Percentiles rank a stretch among this genome's conserved stretches.
phyloP scores from a whole-genome alignment of 306 rosid species.

The Cicer chorassanicum region DNA sequence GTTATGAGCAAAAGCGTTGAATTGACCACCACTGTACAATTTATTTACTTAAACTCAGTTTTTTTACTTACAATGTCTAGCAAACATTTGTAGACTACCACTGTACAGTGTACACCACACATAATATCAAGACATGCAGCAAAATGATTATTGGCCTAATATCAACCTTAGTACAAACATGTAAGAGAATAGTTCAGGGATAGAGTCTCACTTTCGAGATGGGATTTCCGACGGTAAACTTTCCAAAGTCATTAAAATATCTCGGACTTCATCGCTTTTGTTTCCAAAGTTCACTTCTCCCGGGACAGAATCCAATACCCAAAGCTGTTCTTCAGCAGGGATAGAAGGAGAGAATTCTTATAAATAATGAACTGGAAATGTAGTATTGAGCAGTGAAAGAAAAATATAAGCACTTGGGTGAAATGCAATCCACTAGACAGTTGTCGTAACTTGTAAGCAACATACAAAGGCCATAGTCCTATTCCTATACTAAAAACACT shows the following conservation, averaged over 20 bases:
- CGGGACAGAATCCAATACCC: slow-evolving; percentile 91
- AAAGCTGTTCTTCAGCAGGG: slow-evolving; percentile 79
- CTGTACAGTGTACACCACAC: background rate
- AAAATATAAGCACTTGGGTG: slow-evolving; percentile 29
- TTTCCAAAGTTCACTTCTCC: slow-evolving; percentile 65
- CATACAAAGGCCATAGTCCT: background rate
- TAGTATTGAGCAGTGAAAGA: slow-evolving; percentile 24
- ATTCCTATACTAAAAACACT: slow-evolving; percentile 12
- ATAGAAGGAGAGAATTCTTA: slow-evolving; percentile 30
- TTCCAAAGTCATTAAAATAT: slow-evolving; percentile 73
- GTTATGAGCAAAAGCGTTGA: background rate
- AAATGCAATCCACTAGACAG: slow-evolving; percentile 29
- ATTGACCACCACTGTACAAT: background rate
- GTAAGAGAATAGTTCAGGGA: slow-evolving; percentile 37
- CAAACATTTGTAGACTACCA: slow-evolving; percentile 11
- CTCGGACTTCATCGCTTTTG: slow-evolving; percentile 74
- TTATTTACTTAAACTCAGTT: background rate
- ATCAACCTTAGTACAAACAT: slow-evolving; percentile 16
- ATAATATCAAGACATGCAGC: background rate
- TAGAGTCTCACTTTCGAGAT: slow-evolving; percentile 70
- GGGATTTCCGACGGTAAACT: slow-evolving; percentile 69
- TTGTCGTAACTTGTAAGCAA: slow-evolving; percentile 25
- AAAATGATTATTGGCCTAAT: background rate
- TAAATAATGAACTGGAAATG: slow-evolving; percentile 37
- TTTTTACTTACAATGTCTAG: slow-evolving; percentile 5